phyloP scores from a whole-genome alignment of 768 basidiomycete genomes.

The Dacryopinax primogenitus region DNA sequence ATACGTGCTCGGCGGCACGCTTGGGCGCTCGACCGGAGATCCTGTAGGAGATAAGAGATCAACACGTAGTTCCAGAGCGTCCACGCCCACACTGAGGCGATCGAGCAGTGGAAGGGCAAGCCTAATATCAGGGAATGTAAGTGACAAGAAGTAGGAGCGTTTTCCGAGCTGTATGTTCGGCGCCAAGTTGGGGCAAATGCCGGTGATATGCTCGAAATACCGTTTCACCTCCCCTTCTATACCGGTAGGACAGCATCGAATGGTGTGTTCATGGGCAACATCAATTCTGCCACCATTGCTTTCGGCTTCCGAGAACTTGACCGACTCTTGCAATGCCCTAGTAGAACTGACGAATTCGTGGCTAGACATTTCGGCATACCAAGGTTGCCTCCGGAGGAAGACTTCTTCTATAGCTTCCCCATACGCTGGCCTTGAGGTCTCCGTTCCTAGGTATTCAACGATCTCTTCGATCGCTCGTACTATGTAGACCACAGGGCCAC shows the following conservation, averaged over 20 bases:
- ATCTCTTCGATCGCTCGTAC: constrained; percentile 70
- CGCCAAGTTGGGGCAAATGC: constrained; percentile 51
- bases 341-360: constrained; percentile 76
- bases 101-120: constrained; percentile 56
- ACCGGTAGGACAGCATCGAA: constrained; percentile 25
- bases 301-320: constrained; percentile 1
- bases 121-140: constrained; percentile 82
- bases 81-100: constrained; percentile 65
- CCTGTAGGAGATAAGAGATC: constrained; percentile 59
- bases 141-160: constrained; percentile 82
- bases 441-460: constrained; percentile 61
- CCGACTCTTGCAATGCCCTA: constrained; percentile 20
- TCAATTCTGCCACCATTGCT: constrained; percentile 14
- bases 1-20: constrained; percentile 54
- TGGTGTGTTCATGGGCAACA: constrained; percentile 16
- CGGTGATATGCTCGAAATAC: constrained; percentile 83
- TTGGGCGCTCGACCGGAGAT: constrained; percentile 31
- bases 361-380: constrained; percentile 70
- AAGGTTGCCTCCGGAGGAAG: constrained; percentile 67
- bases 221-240: constrained; percentile 49
- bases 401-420: constrained; percentile 79
- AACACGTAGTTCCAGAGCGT: constrained; percentile 88
- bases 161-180: constrained; percentile 39
- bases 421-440: constrained; percentile 72
- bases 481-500: constrained; percentile 73